These are phyloP conservation scores for Pestalotiopsis sp. DNA, from an alignment of 2,329 filamentous ascomycete genomes.

Conservation along the genomic window DNA sequence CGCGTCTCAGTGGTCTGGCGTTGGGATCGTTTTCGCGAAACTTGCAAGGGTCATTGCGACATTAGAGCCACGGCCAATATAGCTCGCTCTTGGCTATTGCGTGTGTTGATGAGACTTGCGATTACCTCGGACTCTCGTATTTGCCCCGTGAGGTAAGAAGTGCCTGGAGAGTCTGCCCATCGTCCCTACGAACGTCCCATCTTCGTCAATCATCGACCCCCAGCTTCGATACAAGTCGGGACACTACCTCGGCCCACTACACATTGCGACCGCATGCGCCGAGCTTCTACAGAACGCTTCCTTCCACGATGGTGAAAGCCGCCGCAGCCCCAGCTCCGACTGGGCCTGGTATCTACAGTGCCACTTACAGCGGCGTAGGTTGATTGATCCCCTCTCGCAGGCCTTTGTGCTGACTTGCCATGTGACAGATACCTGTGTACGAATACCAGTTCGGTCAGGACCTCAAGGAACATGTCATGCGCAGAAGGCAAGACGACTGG, in stretches of 20 bases:
- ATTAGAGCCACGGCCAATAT: neutral
- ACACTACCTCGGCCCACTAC: constrained; percentile 15
- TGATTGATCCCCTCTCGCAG: neutral
- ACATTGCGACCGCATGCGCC: neutral
- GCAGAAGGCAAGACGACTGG: constrained; percentile 90
- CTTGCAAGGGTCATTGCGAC: constrained; percentile 4
- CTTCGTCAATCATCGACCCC: neutral
- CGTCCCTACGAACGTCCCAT: neutral
- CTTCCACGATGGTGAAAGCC: constrained; percentile 48
- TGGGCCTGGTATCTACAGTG: constrained; percentile 63
- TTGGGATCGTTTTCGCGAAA: neutral
- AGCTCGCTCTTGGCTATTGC: neutral
- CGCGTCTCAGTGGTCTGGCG: neutral
- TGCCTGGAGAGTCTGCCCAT: neutral
- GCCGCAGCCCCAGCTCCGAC: constrained; percentile 26
- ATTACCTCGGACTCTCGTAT: neutral
- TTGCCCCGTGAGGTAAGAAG: neutral
- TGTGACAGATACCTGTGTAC: constrained; percentile 82
- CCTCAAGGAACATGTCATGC: constrained; percentile 88
- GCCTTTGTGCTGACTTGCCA: constrained; percentile 8
- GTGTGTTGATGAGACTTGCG: neutral
- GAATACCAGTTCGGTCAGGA: constrained; percentile 86
- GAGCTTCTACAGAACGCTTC: neutral
- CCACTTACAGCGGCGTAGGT: constrained; percentile 71
- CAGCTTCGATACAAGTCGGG: neutral